These are phyloP conservation scores for Dryas integrifolia DNA, from an alignment of 331 rosid species.

Conservation along the genomic window DNA sequence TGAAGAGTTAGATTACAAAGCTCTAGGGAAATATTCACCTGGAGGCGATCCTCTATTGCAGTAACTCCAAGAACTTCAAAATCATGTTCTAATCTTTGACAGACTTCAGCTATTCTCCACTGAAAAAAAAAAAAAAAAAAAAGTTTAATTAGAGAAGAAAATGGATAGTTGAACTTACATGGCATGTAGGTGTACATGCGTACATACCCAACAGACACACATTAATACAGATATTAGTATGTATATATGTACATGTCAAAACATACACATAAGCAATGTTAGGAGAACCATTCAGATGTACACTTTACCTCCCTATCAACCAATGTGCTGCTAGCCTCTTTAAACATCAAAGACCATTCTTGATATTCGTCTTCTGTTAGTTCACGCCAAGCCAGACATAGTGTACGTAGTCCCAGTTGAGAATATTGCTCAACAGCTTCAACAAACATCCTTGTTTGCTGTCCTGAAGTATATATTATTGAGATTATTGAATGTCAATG, in stretches of 20 bases:
- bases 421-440: conserved; percentile 97
- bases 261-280: not conserved
- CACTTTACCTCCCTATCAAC: conserved; percentile 91
- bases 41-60: conserved; percentile 97
- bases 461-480: conserved; percentile 54
- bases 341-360: conserved; percentile 93
- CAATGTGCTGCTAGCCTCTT: conserved; percentile 90
- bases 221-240: not conserved
- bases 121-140: conserved; percentile 36
- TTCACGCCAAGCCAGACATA: conserved; percentile 94
- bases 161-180: not conserved
- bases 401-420: conserved; percentile 87
- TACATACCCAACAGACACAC: not conserved
- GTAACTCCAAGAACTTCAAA: conserved; percentile 93
- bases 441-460: conserved; percentile 72
- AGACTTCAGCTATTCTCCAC: conserved; percentile 98
- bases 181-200: not conserved
- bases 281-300: conserved; percentile 22
- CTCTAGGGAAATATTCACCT: conserved; percentile 51
- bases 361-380: conserved; percentile 72
- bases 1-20: conserved; percentile 16
- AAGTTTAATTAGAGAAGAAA: conserved; percentile 24
- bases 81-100: conserved; percentile 86
- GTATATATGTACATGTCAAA: not conserved
- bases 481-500: conserved; percentile 17